Percentiles rank a stretch among this genome's conserved stretches.
These are phyloP conservation scores for Microsporum audouinii DNA, from an alignment of 2,329 filamentous ascomycete species.

Conservation along the genomic window DNA sequence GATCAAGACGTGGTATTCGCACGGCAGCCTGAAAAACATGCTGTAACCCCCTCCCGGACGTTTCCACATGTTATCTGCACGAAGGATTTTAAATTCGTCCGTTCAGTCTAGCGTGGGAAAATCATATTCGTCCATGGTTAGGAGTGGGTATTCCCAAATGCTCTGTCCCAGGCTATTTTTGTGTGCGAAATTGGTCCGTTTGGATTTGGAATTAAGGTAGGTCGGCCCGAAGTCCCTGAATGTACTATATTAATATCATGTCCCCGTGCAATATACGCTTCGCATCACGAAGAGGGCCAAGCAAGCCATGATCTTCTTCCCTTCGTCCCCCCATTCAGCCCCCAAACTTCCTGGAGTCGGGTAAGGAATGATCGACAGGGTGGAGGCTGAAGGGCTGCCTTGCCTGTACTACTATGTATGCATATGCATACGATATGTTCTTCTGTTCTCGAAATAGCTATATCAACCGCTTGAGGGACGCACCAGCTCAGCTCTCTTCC, in stretches of 20 bases:
- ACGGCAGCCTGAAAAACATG: background rate
- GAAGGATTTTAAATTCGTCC: background rate
- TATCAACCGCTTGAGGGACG: background rate
- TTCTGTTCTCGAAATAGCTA: background rate
- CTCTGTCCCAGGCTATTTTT: background rate
- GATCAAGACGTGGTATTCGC: background rate
- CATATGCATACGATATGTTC: background rate
- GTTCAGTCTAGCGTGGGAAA: background rate
- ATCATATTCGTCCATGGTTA: background rate
- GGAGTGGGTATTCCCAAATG: background rate
- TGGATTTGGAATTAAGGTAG: background rate
- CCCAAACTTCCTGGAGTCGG: background rate
- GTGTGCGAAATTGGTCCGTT: background rate
- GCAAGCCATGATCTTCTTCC: background rate
- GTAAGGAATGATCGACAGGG: background rate
- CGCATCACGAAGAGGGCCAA: background rate
- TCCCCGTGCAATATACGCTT: background rate
- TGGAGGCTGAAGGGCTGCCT: background rate
- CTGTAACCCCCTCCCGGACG: background rate
- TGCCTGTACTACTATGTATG: background rate
- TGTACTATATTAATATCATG: background rate
- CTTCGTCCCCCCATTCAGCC: background rate
- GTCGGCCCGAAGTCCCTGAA: background rate
- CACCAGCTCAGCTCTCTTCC: background rate
- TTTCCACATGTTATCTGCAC: background rate